Evolutionary conservation across 768 basidiomycete genomes (phyloP).

Genomic region (Boletus subcaerulescens): DNA sequence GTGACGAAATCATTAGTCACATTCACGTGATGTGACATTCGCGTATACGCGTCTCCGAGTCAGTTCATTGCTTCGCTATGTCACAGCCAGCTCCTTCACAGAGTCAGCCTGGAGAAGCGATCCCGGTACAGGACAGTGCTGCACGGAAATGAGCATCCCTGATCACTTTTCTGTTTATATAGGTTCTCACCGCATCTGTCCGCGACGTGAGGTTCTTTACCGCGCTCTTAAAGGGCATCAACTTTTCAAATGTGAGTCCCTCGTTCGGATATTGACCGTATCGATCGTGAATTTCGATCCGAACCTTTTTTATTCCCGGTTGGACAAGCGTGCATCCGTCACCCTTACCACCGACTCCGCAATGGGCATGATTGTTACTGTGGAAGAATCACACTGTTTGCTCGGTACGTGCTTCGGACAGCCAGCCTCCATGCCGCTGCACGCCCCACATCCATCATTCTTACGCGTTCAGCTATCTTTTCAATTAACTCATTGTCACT

Average conservation of each 20-base stretch:
- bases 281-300: conserved; percentile 3
- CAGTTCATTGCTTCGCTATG: conserved; percentile 10
- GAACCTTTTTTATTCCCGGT: conserved; percentile 6
- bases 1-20: neutral
- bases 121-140: conserved; percentile 18
- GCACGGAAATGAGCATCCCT: neutral
- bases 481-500: neutral
- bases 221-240: conserved; percentile 76
- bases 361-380: conserved; percentile 74
- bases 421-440: conserved; percentile 3
- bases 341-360: conserved; percentile 61
- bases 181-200: conserved; percentile 69
- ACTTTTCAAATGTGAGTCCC: conserved; percentile 68
- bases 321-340: conserved; percentile 67
- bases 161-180: neutral
- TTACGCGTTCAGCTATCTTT: neutral
- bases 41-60: too few relatives aligned
- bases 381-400: conserved; percentile 82
- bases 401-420: conserved; percentile 50
- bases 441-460: neutral
- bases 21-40: conserved; percentile 12
- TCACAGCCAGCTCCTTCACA: conserved; percentile 17
- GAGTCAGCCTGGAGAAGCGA: conserved; percentile 20
- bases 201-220: conserved; percentile 83
- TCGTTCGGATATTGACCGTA: neutral